Percentiles rank a stretch among this genome's conserved stretches.
Evolutionary conservation across 2,329 filamentous ascomycete genomes (phyloP).

Genomic region (Blastomyces percursus): DNA sequence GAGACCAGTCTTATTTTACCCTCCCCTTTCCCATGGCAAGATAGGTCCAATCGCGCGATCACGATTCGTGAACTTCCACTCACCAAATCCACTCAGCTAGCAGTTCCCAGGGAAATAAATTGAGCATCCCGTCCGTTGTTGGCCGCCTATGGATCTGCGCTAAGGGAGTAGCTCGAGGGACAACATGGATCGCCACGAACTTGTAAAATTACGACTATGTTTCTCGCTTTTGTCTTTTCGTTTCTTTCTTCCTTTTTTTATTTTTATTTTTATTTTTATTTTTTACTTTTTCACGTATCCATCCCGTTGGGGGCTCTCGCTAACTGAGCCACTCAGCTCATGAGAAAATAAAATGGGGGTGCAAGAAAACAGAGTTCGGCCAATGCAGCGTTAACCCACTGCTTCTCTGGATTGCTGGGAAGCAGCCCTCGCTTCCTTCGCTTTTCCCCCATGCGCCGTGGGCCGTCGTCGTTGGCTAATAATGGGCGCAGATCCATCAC

Average conservation of each 20-base stretch:
- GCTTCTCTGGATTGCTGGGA: neutral
- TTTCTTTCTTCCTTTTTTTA: neutral
- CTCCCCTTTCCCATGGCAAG: neutral
- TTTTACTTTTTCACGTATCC: neutral
- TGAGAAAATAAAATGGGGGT: neutral
- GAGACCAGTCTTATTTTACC: neutral
- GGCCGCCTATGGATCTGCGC: constrained; percentile 13
- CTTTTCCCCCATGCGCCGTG: neutral
- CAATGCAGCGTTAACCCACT: neutral
- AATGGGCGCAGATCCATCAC: neutral
- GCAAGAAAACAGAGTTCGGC: neutral
- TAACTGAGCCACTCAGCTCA: constrained; percentile 10
- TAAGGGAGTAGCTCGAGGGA: constrained; percentile 10
- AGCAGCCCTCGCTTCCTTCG: neutral
- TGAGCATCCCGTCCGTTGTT: constrained; percentile 12
- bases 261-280: neutral
- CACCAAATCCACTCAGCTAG: neutral
- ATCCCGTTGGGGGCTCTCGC: constrained; percentile 5
- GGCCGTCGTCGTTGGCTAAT: neutral
- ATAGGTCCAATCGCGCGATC: constrained; percentile 5
- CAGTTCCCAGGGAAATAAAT: constrained; percentile 7
- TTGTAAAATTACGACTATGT: neutral
- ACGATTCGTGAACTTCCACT: neutral
- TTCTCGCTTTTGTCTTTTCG: neutral
- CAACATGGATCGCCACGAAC: constrained; percentile 5